Percentiles rank a stretch among this genome's conserved stretches.
Conservation (phyloP, 2,329 filamentous ascomycete genomes). For the Penicillium sp. region DNA sequence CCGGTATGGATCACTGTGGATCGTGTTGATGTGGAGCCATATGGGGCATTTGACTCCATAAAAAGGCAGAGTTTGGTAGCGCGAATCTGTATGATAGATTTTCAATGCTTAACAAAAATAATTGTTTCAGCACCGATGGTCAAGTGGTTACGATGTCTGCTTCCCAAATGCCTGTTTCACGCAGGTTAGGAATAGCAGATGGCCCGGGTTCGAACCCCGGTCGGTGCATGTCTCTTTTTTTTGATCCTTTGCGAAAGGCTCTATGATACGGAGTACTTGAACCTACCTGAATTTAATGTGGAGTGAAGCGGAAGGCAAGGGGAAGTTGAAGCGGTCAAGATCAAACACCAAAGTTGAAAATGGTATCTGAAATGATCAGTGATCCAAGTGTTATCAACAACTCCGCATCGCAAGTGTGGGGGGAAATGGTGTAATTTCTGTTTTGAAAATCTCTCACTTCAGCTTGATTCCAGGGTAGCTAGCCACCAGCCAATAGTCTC, state of each 20-base stretch:
- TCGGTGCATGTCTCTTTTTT: not conserved
- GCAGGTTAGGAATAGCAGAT: not conserved
- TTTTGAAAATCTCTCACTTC: not conserved
- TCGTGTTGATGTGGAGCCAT: too few species aligned
- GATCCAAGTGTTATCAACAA: too few species aligned
- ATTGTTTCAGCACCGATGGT: not conserved
- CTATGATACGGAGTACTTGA: not conserved
- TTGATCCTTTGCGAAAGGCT: not conserved
- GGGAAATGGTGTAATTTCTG: conserved; percentile 3
- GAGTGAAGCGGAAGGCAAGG: not conserved
- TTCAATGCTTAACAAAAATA: too few species aligned
- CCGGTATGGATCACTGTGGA: too few species aligned
- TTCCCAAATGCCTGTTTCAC: not conserved
- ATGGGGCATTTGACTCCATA: too few species aligned
- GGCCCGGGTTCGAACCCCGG: conserved; percentile 6
- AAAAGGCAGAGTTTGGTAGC: too few species aligned
- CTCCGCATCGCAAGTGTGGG: not conserved
- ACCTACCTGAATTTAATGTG: not conserved
- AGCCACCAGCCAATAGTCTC: not conserved
- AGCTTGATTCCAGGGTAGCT: not conserved
- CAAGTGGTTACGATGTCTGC: not conserved
- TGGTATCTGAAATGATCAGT: too few species aligned
- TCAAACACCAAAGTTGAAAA: too few species aligned
- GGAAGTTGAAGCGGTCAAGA: not conserved
- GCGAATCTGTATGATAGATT: too few species aligned